Evolutionary conservation across 2,329 filamentous ascomycete genomes (phyloP), one percentile per base, ranked within the genome.

Genomic region (Verticillium klebahnii): DNA sequence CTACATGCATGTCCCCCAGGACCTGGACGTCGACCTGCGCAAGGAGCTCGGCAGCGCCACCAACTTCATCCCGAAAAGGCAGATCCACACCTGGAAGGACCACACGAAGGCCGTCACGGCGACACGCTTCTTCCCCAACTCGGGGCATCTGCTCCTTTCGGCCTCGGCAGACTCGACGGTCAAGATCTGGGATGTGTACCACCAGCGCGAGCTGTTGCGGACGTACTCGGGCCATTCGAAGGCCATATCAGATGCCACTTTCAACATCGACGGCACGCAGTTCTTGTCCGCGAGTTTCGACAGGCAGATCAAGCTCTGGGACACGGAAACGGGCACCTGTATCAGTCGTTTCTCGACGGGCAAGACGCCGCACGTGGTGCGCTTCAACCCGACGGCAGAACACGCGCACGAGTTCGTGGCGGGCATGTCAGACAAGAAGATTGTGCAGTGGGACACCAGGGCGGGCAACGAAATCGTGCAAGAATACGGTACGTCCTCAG

Each of bases 401-500:
- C 87, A 89, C 67, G 86, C 89, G 9, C 90, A 95, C 73, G 94
- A 98, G 75, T 99, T 99, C 76, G 78, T 99, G 61, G 93, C 93
- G 1, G 95, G 95, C 70, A 96, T 98, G 92, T 95, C 92, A 40
- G 94, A 99, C 77, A 99, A 99, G 82, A 97, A 97, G 81, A 99
- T 99, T 68, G 85, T 99, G 52, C 95, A 99, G 73, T 99, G 96
- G 76, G 95, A 99, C 75, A 93, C 89, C 2, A 86, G 96, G 32
- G 88, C 89, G 7, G 78, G 82, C 64, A 87, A 86, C 67, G 88
- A 96, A 69, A 84, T 95, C 62, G 91, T 97, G 14, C 96, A 99
- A 73, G 95, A 98, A 79, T 99, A 99, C 78, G 64, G 64, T 61
- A 57, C 2, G 64, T 50, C 23, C 2, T 25, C 5, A 1, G 29